These are phyloP conservation scores for Sungouiella blattae DNA, from an alignment of 805 yeast species.

Conservation along the genomic window DNA sequence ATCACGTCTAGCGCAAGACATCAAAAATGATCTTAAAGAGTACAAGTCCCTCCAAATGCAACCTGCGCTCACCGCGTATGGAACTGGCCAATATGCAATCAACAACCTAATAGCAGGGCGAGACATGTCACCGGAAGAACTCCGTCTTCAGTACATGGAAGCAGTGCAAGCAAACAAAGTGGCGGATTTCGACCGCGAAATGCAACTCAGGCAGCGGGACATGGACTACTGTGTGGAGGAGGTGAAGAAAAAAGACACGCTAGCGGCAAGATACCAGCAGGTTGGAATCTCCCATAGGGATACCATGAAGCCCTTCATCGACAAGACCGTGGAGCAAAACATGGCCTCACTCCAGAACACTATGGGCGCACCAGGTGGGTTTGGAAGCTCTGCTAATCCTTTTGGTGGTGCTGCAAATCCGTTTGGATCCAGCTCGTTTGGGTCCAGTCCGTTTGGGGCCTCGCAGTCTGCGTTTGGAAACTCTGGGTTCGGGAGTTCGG, in stretches of 20 bases:
- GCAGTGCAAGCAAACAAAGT: conserved; percentile 36
- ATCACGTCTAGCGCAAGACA: conserved; percentile 12
- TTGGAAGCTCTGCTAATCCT: conserved; percentile 5
- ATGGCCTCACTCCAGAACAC: conserved; percentile 15
- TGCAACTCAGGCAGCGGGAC: conserved; percentile 24
- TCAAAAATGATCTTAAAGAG: conserved; percentile 22
- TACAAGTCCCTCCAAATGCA: conserved; percentile 20
- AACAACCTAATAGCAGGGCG: conserved; percentile 48
- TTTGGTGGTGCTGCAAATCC: conserved; percentile 6
- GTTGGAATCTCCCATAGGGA: conserved; percentile 6
- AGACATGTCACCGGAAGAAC: conserved; percentile 54
- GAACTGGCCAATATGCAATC: conserved; percentile 46
- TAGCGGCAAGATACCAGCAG: conserved; percentile 60
- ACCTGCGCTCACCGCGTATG: conserved; percentile 44
- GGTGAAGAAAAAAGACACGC: conserved; percentile 36
- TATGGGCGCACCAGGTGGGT: conserved; percentile 3
- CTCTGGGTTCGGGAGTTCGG: not conserved
- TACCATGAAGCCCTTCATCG: conserved; percentile 25
- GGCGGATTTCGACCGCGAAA: conserved; percentile 36
- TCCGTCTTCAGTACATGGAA: conserved; percentile 43
- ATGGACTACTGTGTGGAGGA: conserved; percentile 23
- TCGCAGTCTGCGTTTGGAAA: conserved; percentile 5
- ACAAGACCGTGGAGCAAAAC: conserved; percentile 25
- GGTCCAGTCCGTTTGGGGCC: conserved; percentile 4
- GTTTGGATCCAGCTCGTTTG: conserved; percentile 12